These are phyloP conservation scores for Allium fistulosum DNA, from an alignment of 106 monocot genomes.

Conservation along the genomic window DNA sequence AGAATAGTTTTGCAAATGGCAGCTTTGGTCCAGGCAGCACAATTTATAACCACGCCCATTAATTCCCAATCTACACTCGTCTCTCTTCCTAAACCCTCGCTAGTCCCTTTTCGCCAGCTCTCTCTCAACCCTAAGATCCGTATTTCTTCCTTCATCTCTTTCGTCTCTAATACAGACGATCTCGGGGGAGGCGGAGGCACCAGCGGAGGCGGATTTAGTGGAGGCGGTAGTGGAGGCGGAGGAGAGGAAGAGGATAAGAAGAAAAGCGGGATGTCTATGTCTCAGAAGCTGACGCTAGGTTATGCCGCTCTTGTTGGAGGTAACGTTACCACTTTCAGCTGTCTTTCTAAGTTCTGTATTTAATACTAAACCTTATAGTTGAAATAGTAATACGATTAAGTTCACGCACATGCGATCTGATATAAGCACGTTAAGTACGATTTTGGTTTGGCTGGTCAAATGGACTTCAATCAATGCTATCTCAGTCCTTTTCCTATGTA, in stretches of 20 bases:
- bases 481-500: too few relatives aligned
- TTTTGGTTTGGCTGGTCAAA: too few relatives aligned
- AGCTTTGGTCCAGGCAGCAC: background rate
- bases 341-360: too few relatives aligned
- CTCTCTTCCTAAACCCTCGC: constrained; percentile 2
- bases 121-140: background rate
- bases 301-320: constrained; percentile 69
- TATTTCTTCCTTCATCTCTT: background rate
- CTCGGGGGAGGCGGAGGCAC: constrained; percentile 7
- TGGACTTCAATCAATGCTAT: too few relatives aligned
- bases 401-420: too few relatives aligned
- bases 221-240: background rate
- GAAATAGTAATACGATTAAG: too few relatives aligned
- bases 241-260: constrained; percentile 1
- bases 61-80: constrained; percentile 5
- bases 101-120: background rate
- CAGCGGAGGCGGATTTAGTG: background rate
- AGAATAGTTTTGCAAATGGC: background rate
- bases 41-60: background rate
- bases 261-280: constrained; percentile 51
- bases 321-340: constrained; percentile 4
- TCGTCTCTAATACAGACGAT: background rate
- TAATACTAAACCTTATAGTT: too few relatives aligned
- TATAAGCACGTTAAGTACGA: too few relatives aligned
- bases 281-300: constrained; percentile 67